Evolutionary conservation across 2,329 filamentous ascomycete species (phyloP).

Genomic region (Aspergillus viridinutans): DNA sequence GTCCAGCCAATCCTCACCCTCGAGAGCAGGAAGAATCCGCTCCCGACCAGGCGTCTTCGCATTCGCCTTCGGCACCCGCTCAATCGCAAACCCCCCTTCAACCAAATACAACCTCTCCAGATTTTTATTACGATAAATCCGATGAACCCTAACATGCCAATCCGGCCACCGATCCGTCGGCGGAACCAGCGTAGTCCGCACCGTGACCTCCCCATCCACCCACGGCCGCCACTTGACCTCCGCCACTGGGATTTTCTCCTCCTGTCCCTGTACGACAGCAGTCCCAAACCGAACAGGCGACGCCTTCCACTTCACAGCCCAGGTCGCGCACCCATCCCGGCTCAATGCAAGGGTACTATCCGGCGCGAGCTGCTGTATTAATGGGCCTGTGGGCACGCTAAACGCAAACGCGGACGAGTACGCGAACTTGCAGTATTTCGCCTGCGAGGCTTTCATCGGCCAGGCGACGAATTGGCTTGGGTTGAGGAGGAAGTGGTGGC

Average conservation of each 20-base stretch:
- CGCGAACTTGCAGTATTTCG: constrained; percentile 47
- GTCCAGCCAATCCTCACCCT: background rate
- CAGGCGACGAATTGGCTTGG: constrained; percentile 15
- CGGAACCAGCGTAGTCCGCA: constrained; percentile 28
- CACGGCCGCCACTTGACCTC: constrained; percentile 2
- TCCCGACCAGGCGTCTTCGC: background rate
- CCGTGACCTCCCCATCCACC: constrained; percentile 6
- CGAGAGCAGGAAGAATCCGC: background rate
- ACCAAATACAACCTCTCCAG: constrained; percentile 2
- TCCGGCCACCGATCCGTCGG: constrained; percentile 25
- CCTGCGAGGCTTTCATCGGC: constrained; percentile 21
- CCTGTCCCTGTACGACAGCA: background rate
- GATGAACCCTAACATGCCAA: constrained; percentile 31
- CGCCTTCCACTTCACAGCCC: constrained; percentile 6
- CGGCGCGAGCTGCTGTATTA: constrained; percentile 13
- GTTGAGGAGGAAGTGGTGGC: constrained; percentile 17
- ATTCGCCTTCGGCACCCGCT: background rate
- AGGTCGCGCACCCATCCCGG: constrained; percentile 1
- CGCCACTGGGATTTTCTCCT: background rate
- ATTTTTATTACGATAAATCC: constrained; percentile 7
- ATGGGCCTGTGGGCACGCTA: constrained; percentile 34
- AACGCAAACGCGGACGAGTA: constrained; percentile 48
- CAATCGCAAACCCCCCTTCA: constrained; percentile 6
- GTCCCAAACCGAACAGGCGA: background rate
- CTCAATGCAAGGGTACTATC: constrained; percentile 5